phyloP scores from a whole-genome alignment of 306 rosid genomes.

The Rosa chinensis region DNA sequence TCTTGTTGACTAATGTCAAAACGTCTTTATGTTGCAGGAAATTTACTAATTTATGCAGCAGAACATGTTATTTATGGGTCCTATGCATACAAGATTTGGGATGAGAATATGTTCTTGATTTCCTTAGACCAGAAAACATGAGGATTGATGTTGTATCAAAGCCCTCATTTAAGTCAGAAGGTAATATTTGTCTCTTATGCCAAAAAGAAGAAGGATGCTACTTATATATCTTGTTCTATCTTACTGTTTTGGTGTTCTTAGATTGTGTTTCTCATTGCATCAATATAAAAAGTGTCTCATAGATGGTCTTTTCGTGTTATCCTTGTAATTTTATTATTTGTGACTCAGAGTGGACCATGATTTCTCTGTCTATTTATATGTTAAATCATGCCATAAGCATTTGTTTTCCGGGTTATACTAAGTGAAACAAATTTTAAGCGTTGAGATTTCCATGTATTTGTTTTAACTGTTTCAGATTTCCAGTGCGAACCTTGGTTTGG shows the following conservation, averaged over 20 bases:
- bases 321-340: background rate
- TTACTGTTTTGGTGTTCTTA: background rate
- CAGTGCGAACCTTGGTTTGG: constrained; percentile 93
- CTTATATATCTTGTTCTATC: background rate
- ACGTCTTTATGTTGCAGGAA: constrained; percentile 56
- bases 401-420: constrained; percentile 5
- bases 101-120: constrained; percentile 65
- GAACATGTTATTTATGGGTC: constrained; percentile 89
- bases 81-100: constrained; percentile 79
- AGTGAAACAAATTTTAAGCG: background rate
- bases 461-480: constrained; percentile 48
- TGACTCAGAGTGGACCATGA: background rate
- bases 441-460: constrained; percentile 10
- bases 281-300: background rate
- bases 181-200: constrained; percentile 23
- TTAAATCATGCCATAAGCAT: background rate
- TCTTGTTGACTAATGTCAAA: constrained; percentile 22
- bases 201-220: background rate
- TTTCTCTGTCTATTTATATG: constrained; percentile 1
- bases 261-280: background rate
- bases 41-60: constrained; percentile 60
- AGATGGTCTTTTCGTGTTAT: background rate
- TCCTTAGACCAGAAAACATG: constrained; percentile 91
- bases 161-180: constrained; percentile 50
- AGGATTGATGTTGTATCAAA: constrained; percentile 82